Base-by-base conservation (phyloP, 139 green algal genomes). In the Coelastrella sp. region DNA sequence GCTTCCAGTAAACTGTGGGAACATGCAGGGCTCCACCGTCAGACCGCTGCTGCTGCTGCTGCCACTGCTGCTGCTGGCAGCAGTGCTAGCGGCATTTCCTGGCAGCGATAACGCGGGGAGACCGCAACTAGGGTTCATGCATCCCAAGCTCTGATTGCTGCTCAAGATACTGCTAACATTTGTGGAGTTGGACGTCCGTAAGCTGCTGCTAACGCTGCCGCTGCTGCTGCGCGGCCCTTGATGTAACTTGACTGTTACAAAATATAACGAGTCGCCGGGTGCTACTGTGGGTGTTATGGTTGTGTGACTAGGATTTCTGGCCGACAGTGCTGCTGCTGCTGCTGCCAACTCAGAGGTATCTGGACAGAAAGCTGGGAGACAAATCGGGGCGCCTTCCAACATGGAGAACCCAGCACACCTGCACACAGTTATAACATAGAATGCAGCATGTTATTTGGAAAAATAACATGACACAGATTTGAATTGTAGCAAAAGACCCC, bases 311-410 rank as follows among this genome's bases (percentile, higher is more conserved):
- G 47, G 23, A 5, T 22, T 64, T 0, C 19, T 64, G 77, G 77
- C 47, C 7, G 47, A 14, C 8, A 83, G 77, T n/a, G 77, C 77
- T 64, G 77, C 77, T 83, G 77, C 77, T 83, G 77, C 54, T 61
- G 77, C 54, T 7, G 77, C 3, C 7, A 83, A 5, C 10, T 61
- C 47, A 61, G 47, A 61, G 13, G 77, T 32, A 22, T 83, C 47
- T 57, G 77, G 77, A 22, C 14, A 57, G 8, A 61, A 83, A 3
- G 77, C 54, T 14, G 77, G 77, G 17, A 83, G 47, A 64, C 77
- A 83, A 5, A 83, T 83, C 47, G 11, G 64, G 54, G 77, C 77
- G 4, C 77, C 77, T 8, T 83, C 77, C 47, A 83, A 22, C 54
- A 32, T 22, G 13, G 23, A 61, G 3, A 83, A 83, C 6, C 77